Base-by-base conservation (phyloP, 495 filamentous ascomycete genomes). In the Penicillium longicatenatum region DNA sequence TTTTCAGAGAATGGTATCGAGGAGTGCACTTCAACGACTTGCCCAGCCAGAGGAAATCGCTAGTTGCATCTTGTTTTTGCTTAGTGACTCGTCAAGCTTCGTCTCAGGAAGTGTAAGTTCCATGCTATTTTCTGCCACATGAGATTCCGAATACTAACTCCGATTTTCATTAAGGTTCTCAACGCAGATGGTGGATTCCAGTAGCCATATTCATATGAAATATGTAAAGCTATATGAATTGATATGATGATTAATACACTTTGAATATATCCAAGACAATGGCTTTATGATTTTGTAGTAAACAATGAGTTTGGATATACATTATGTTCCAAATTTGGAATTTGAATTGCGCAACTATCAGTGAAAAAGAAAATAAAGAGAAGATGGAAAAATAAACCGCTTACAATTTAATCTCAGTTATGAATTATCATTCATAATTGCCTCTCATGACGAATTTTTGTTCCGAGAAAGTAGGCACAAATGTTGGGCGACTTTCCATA, bases 51-150 rank as follows among this genome's bases (percentile, higher is more conserved):
- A 43, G 20, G 41, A 43, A 43, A 43, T 43, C 41, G 41, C 41
- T 21, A 43, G n/a, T 43, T 43, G 41, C 41, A 43, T 43, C 16
- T 16, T 43, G 8, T 43, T 43, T 17, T 43, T 43, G 16, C n/a
- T 43, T 6, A 43, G 41, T 21, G 41, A 43, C 2, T 17, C 20
- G 8, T 43, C 41, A 10, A 43, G 41, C 41, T 43, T 43, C 20
- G 41, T 43, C 11, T 43, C 41, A 19, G 41, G 41, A 43, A 43
- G 41, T 43, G 41, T 43, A 43, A 43, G 41, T 43, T 43, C 20
- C 16, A 17, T 9, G 41, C n/a, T 6, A 9, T 43, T 43, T 43
- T 10, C 8, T 43, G 1, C 41, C n/a, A 20, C n/a, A 6, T 43
- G n/a, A 10, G n/a, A 33, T 33, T 10, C 1, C n/a, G 6, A 43